Base-by-base conservation (phyloP, 169 alveolate genomes). In the Theileria sp. region DNA sequence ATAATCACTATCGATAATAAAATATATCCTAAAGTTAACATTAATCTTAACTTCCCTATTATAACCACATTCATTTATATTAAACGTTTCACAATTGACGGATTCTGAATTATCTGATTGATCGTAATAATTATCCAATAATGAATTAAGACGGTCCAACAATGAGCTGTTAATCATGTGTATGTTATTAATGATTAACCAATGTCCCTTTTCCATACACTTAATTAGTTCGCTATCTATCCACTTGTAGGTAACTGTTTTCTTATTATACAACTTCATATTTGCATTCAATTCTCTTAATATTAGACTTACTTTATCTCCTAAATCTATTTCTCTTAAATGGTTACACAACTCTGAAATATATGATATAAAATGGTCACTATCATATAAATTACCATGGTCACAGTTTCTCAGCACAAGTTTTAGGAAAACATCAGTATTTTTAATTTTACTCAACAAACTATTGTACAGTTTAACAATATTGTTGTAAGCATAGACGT, bases 91-190 rank as follows among this genome's bases (percentile, higher is more conserved):
- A 34, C 21, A 51, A 19, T 66, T 66, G 10, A 3, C 8, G 8
- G 8, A 13, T 61, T 30, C 30, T 17, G 38, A 34, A 34, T 66
- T 66, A 17, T 68, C 30, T 91, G 93, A n/a, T 75, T 65, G 49
- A 81, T 88, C 58, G 87, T 92, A 25, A 92, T 62, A 25, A 87
- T 77, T 58, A 94, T 76, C 50, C 71, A 97, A 83, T 26, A 96
- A 77, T 21, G 98, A 92, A 79, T 97, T 97, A 30, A 96, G 74
- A 71, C 99, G 92, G 77, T 97, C 99, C 44, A 97, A 77, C 32
- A 97, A 93, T 19, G 98, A 96, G 4, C 98, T 94, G 23, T 94
- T 89, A 75, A 98, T 93, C 69, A 92, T 86, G 86, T 96, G 96
- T 28, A 95, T 93, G 77, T 95, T 93, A 64, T 93, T 96, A 65